Conservation (phyloP, 805 yeast genomes). For the Saturnispora mendoncae region DNA sequence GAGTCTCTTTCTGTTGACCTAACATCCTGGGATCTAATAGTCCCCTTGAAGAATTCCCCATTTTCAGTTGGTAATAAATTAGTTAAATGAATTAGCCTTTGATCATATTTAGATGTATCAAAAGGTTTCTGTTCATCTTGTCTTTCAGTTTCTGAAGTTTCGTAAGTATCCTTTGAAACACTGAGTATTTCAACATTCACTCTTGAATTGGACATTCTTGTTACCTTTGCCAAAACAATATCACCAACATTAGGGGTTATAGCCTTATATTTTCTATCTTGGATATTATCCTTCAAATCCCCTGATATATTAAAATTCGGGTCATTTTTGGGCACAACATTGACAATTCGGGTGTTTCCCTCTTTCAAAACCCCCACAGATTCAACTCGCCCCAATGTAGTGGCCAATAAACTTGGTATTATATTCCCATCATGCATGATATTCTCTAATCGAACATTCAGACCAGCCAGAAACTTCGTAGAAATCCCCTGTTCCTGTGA, state of each 20-base stretch:
- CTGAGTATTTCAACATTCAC: constrained; percentile 68
- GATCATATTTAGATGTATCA: constrained; percentile 5
- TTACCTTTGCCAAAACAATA: constrained; percentile 66
- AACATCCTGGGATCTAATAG: constrained; percentile 79
- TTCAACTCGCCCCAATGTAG: constrained; percentile 52
- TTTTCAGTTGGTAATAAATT: constrained; percentile 52
- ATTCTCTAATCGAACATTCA: constrained; percentile 49
- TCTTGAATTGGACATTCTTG: constrained; percentile 56
- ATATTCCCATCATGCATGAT: constrained; percentile 32
- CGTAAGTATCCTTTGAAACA: constrained; percentile 16
- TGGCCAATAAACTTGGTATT: constrained; percentile 41
- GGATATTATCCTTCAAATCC: neutral
- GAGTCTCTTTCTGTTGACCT: constrained; percentile 86
- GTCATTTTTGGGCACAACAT: constrained; percentile 21
- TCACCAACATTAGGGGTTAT: constrained; percentile 79
- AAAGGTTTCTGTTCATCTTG: constrained; percentile 7
- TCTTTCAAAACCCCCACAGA: constrained; percentile 4
- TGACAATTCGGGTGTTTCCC: constrained; percentile 11
- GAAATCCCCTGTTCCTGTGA: constrained; percentile 19
- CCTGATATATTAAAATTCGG: constrained; percentile 10
- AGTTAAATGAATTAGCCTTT: constrained; percentile 14
- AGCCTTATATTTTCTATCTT: constrained; percentile 16
- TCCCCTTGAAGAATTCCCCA: constrained; percentile 84
- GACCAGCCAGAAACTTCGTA: constrained; percentile 47
- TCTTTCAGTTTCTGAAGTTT: constrained; percentile 5